phyloP scores from a whole-genome alignment of 257 asterid species.

The Haberlea rhodopensis region DNA sequence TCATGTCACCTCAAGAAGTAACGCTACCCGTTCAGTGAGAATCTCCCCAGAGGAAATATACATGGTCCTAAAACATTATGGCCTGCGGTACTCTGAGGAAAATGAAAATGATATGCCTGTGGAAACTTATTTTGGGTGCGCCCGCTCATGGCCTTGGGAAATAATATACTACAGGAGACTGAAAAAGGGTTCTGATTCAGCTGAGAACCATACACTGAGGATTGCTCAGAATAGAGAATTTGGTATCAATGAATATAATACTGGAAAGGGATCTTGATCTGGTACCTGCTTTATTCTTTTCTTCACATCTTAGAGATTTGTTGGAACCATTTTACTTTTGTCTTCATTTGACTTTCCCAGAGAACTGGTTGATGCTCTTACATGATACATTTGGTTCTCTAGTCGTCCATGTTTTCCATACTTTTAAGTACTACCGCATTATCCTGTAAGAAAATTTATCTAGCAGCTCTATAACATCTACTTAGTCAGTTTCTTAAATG shows the following conservation, averaged over 20 bases:
- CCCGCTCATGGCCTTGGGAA: conserved; percentile 71
- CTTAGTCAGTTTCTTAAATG: too few relatives aligned
- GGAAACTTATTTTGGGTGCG: conserved; percentile 58
- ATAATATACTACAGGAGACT: conserved; percentile 50
- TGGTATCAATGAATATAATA: conserved; percentile 48
- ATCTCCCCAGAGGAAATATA: conserved; percentile 44
- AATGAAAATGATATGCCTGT: conserved; percentile 36
- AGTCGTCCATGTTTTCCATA: conserved; percentile 5
- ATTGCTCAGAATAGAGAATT: conserved; percentile 46
- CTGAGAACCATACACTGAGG: conserved; percentile 47
- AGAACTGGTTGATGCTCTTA: too few relatives aligned
- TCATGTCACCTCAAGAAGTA: conserved; percentile 20
- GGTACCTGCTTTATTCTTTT: conserved; percentile 21
- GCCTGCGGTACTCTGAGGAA: conserved; percentile 35
- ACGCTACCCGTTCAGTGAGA: conserved; percentile 28
- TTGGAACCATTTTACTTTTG: neutral
- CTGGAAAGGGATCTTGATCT: conserved; percentile 40
- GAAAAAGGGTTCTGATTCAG: conserved; percentile 48
- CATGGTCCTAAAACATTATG: conserved; percentile 40
- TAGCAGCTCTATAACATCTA: neutral
- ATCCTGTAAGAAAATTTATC: conserved; percentile 1
- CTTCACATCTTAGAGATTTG: conserved; percentile 12
- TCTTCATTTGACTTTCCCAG: too few relatives aligned
- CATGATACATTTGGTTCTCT: neutral
- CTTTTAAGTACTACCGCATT: conserved; percentile 13